These are phyloP conservation scores for Acanthamoeba sp. DNA, from an alignment of 208 protist genomes.

Conservation along the genomic window DNA sequence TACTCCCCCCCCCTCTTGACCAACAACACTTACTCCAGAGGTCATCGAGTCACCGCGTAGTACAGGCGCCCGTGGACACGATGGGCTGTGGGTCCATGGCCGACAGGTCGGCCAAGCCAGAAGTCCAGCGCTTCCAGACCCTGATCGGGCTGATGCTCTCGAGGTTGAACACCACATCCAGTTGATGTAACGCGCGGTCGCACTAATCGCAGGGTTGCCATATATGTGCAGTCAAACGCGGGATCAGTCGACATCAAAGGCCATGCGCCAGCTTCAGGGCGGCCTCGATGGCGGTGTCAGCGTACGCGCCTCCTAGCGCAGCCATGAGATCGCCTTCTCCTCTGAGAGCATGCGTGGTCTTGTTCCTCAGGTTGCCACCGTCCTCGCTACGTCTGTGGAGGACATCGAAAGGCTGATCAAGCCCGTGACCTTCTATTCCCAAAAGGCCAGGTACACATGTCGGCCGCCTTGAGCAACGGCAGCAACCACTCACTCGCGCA, in stretches of 20 bases:
- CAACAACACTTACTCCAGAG: background rate
- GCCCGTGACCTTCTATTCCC: background rate
- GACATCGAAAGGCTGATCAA: background rate
- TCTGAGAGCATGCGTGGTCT: too few species aligned
- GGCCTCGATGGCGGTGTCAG: background rate
- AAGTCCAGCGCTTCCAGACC: constrained; percentile 41
- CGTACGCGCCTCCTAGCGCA: background rate
- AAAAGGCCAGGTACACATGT: background rate
- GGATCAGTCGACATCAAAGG: background rate
- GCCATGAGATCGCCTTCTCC: too few species aligned
- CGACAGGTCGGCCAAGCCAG: background rate
- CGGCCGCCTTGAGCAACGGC: background rate
- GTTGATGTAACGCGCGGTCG: too few species aligned
- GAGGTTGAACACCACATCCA: background rate
- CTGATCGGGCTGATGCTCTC: constrained; percentile 15
- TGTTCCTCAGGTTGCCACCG: background rate
- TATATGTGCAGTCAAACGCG: background rate
- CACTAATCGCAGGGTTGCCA: too few species aligned
- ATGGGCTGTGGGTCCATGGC: constrained; percentile 49
- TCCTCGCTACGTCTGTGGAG: background rate
- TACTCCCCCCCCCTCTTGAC: background rate
- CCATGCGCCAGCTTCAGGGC: background rate
- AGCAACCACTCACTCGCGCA: too few species aligned
- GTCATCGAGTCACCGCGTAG: background rate
- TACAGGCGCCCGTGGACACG: constrained; percentile 37